A percentile compares a stretch with the other conserved stretches of the same genome.
Evolutionary conservation across 1,139 yeast species (phyloP).

Genomic region (Candida sojae): DNA sequence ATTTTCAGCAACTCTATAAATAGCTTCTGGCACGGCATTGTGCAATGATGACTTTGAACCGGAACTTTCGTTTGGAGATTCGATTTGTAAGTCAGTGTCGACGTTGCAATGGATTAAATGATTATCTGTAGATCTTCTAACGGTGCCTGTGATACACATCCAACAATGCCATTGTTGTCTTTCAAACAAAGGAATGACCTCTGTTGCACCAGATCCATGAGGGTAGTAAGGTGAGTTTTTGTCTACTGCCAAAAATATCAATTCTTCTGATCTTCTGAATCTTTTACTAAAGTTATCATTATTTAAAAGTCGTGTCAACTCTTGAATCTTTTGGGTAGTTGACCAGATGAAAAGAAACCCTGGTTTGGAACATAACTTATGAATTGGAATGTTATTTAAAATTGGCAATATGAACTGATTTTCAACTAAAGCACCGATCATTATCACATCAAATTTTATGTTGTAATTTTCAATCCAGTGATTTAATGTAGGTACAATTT

Average conservation of each 20-base stretch:
- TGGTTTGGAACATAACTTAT: slow-evolving; percentile 75
- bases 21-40: slow-evolving; percentile 65
- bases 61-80: too few relatives aligned
- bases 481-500: slow-evolving; percentile 57
- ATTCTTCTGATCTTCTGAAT: slow-evolving; percentile 86
- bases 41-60: too few relatives aligned
- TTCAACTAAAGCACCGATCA: slow-evolving; percentile 85
- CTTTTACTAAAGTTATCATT: slow-evolving; percentile 68
- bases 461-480: slow-evolving; percentile 60
- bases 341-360: slow-evolving; percentile 90
- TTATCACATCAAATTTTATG: slow-evolving; percentile 80
- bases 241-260: slow-evolving; percentile 66
- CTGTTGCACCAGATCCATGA: slow-evolving; percentile 6
- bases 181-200: slow-evolving; percentile 28
- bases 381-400: slow-evolving; percentile 66
- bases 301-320: slow-evolving; percentile 58
- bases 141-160: slow-evolving; percentile 96
- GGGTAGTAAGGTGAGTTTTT: slow-evolving; percentile 64
- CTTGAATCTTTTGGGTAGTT: slow-evolving; percentile 68
- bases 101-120: slow-evolving; percentile 89
- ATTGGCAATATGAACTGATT: slow-evolving; percentile 65
- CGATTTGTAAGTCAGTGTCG: slow-evolving; percentile 81
- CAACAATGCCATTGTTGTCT: slow-evolving; percentile 89
- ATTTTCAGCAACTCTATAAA: slow-evolving; percentile 87
- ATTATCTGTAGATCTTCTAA: slow-evolving; percentile 78